These are phyloP conservation scores for Salvia hispanica DNA, from an alignment of 257 asterid species.

Conservation along the genomic window DNA sequence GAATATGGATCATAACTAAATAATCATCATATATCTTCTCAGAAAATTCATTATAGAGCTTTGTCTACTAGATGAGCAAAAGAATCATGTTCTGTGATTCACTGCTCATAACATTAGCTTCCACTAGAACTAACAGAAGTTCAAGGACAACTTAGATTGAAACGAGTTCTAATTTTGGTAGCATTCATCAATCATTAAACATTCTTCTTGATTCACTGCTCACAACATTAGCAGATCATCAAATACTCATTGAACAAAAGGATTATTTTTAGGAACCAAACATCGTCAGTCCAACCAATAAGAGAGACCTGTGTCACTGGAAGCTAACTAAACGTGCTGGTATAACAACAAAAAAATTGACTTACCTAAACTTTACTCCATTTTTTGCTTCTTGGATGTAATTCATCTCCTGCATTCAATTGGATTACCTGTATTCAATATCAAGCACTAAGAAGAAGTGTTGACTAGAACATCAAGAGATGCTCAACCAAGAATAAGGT, in stretches of 20 bases:
- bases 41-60: slow-evolving; percentile 27
- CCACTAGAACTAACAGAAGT: slow-evolving; percentile 6
- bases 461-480: slow-evolving; percentile 18
- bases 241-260: slow-evolving; percentile 4
- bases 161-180: neutral
- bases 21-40: neutral
- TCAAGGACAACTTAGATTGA: neutral
- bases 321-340: slow-evolving; percentile 20
- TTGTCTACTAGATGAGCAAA: neutral
- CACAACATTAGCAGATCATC: slow-evolving; percentile 13
- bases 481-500: slow-evolving; percentile 23
- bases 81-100: slow-evolving; percentile 1
- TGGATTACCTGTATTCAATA: slow-evolving; percentile 98
- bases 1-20: neutral
- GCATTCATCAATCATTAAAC: slow-evolving; percentile 4
- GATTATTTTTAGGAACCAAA: slow-evolving; percentile 9
- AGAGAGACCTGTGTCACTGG: neutral
- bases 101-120: neutral
- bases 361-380: slow-evolving; percentile 86
- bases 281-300: slow-evolving; percentile 1
- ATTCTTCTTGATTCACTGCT: neutral
- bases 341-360: slow-evolving; percentile 20
- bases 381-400: slow-evolving; percentile 81
- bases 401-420: slow-evolving; percentile 99
- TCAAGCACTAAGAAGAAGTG: slow-evolving; percentile 76